Percentiles rank a stretch among this genome's conserved stretches.
phyloP scores from a whole-genome alignment of 768 basidiomycete species.

The Serendipita sp. region DNA sequence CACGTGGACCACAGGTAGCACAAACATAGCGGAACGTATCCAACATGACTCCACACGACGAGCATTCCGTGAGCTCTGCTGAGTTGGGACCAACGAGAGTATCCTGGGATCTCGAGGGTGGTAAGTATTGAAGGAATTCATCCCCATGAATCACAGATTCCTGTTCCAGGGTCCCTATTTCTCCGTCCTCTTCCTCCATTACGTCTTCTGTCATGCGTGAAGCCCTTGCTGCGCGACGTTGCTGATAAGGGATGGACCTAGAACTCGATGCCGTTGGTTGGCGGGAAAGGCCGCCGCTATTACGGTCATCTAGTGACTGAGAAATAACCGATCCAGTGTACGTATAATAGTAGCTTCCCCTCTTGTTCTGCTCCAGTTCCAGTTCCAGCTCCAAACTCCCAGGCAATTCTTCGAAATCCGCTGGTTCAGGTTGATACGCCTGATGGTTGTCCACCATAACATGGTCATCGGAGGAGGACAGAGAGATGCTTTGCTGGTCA shows the following conservation, averaged over 20 bases:
- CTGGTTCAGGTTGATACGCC: not conserved
- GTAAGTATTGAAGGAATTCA: conserved; percentile 32
- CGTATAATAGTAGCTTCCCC: conserved; percentile 64
- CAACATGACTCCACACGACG: conserved; percentile 56
- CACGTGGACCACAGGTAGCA: conserved; percentile 47
- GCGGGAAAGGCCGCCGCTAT: not conserved
- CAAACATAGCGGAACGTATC: conserved; percentile 85
- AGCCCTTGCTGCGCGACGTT: not conserved
- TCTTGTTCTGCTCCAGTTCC: conserved; percentile 45
- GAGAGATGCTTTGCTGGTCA: not conserved
- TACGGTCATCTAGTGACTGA: not conserved
- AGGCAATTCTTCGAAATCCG: not conserved
- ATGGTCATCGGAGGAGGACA: not conserved
- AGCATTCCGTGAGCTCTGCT: conserved; percentile 61
- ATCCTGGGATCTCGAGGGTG: conserved; percentile 24
- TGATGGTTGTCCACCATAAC: not conserved
- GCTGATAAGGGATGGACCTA: not conserved
- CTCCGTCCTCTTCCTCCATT: not conserved
- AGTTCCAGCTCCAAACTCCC: conserved; percentile 30
- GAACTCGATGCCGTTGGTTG: not conserved
- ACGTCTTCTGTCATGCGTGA: not conserved
- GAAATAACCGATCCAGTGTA: conserved; percentile 33
- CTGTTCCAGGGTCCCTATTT: not conserved
- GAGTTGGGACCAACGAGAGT: conserved; percentile 14
- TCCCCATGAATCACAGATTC: not conserved